phyloP scores from a whole-genome alignment of 2,329 filamentous ascomycete species.

The Aspergillus sp. region DNA sequence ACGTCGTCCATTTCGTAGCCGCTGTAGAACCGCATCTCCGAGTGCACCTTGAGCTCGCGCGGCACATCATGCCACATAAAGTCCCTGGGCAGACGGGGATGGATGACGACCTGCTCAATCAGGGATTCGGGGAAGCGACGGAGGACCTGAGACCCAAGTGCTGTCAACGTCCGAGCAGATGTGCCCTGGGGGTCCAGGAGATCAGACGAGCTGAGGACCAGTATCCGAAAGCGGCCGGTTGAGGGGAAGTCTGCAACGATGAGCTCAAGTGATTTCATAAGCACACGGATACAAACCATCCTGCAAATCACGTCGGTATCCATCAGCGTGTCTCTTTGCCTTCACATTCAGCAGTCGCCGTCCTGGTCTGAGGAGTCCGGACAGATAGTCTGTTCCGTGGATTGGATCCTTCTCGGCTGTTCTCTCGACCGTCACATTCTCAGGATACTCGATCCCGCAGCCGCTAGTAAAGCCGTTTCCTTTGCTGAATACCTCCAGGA shows the following conservation, averaged over 20 bases:
- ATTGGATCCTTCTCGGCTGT: slow-evolving; percentile 14
- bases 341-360: slow-evolving; percentile 25
- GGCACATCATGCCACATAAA: slow-evolving; percentile 28
- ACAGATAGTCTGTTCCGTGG: slow-evolving; percentile 24
- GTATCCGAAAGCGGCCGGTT: slow-evolving; percentile 29
- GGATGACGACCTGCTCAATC: slow-evolving; percentile 27
- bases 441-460: slow-evolving; percentile 30
- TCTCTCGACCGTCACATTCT: slow-evolving; percentile 20
- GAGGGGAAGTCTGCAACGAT: slow-evolving; percentile 23
- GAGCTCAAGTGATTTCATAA: slow-evolving; percentile 2
- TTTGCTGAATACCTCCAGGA: slow-evolving; percentile 27
- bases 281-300: slow-evolving; percentile 27
- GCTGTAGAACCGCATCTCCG: slow-evolving; percentile 29
- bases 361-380: slow-evolving; percentile 26
- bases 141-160: slow-evolving; percentile 14
- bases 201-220: slow-evolving; percentile 26
- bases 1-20: slow-evolving; percentile 26
- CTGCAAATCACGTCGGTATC: slow-evolving; percentile 25
- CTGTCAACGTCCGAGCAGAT: slow-evolving; percentile 16
- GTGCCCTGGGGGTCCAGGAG: slow-evolving; percentile 20
- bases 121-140: slow-evolving; percentile 16
- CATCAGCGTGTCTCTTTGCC: slow-evolving; percentile 29
- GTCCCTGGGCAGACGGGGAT: slow-evolving; percentile 17
- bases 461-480: slow-evolving; percentile 32
- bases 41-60: slow-evolving; percentile 19